phyloP scores from a whole-genome alignment of 2,329 filamentous ascomycete species.

The Trichoderma koningiopsis region DNA sequence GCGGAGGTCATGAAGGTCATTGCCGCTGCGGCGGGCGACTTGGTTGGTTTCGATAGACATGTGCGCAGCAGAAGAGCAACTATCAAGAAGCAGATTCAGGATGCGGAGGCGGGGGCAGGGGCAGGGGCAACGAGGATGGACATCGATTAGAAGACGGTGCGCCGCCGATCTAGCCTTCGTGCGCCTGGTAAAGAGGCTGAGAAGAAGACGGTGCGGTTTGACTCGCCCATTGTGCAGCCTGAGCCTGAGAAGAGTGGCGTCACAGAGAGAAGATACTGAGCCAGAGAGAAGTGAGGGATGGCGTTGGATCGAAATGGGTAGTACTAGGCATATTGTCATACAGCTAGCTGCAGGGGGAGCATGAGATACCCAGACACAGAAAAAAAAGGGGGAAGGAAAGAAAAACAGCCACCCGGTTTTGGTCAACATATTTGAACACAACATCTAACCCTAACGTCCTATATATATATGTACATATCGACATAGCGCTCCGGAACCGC shows the following conservation, averaged over 20 bases:
- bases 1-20: slow-evolving; percentile 31
- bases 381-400: not conserved
- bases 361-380: not conserved
- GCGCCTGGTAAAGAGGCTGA: not conserved
- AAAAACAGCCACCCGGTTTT: not conserved
- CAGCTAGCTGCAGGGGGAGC: not conserved
- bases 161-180: slow-evolving; percentile 19
- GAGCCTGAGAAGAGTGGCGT: not conserved
- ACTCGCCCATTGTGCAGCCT: not conserved
- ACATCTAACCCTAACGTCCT: slow-evolving; percentile 34
- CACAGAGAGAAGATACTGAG: not conserved
- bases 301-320: not conserved
- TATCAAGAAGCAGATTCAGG: slow-evolving; percentile 27
- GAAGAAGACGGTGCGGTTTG: slow-evolving; percentile 17
- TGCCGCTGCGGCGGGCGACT: slow-evolving; percentile 27
- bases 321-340: not conserved
- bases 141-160: slow-evolving; percentile 16
- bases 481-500: slow-evolving; percentile 36
- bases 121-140: not conserved
- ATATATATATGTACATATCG: slow-evolving; percentile 46
- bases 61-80: slow-evolving; percentile 28
- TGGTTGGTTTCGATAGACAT: slow-evolving; percentile 34
- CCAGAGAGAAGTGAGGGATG: not conserved
- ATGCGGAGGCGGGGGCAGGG: not conserved
- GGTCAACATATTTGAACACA: slow-evolving; percentile 34